Percentiles rank a stretch among this genome's conserved stretches.
phyloP scores from a whole-genome alignment of 306 rosid species.

The Nissolia schottii region DNA sequence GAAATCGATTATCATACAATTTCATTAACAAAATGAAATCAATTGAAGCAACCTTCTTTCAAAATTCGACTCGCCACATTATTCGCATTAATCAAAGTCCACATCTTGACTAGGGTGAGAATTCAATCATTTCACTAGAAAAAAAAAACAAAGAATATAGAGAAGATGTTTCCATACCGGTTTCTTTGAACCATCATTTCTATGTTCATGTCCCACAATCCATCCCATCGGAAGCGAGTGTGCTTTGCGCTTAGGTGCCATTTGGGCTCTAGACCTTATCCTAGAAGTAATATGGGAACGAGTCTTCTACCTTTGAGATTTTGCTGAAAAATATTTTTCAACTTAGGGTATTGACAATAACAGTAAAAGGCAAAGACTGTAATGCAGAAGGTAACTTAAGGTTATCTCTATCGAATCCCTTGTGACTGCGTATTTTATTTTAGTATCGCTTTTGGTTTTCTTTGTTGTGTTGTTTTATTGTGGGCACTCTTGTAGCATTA shows the following conservation, averaged over 20 bases:
- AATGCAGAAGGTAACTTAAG: too few species aligned
- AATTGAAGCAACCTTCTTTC: neutral
- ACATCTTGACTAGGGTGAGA: neutral
- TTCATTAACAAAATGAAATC: neutral
- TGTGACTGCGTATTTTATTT: too few species aligned
- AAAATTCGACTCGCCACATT: neutral
- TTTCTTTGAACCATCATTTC: neutral
- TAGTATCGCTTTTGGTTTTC: too few species aligned
- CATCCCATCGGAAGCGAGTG: constrained; percentile 13
- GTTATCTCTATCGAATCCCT: too few species aligned
- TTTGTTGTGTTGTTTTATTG: too few species aligned
- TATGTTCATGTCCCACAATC: neutral
- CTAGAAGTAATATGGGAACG: neutral
- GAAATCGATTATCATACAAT: neutral
- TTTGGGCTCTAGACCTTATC: neutral
- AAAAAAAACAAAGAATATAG: constrained; percentile 2
- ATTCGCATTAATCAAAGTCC: neutral
- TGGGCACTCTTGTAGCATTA: too few species aligned
- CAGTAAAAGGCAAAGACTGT: neutral
- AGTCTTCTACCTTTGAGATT: neutral
- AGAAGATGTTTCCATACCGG: neutral
- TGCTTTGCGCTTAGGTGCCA: neutral
- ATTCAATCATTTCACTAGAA: neutral
- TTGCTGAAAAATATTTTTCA: neutral
- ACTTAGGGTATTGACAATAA: neutral